A percentile compares a stretch with the other conserved stretches of the same genome.
Evolutionary conservation across 2,329 filamentous ascomycete species (phyloP).

Genomic region (Leptoxyphium fumago): DNA sequence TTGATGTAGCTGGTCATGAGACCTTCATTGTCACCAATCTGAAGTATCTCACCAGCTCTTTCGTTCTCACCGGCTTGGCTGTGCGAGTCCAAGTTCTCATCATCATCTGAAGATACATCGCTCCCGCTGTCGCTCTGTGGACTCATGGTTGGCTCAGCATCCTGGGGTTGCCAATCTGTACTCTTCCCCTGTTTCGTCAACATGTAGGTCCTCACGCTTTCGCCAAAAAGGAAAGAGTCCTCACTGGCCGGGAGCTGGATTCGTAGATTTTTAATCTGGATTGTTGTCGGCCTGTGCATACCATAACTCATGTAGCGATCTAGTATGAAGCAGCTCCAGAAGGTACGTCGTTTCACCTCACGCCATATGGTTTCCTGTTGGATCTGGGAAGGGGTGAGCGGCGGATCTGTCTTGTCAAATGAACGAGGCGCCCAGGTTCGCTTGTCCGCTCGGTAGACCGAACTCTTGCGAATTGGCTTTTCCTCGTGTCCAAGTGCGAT

Average conservation of each 20-base stretch:
- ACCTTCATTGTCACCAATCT: slow-evolving; percentile 35
- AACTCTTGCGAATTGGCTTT: slow-evolving; percentile 21
- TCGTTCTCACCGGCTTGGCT: slow-evolving; percentile 3
- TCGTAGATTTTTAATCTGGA: slow-evolving; percentile 43
- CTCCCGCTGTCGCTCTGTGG: slow-evolving; percentile 19
- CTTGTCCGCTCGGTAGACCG: slow-evolving; percentile 23
- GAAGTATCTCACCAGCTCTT: slow-evolving; percentile 35
- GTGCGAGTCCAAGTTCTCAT: neutral
- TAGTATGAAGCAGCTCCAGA: slow-evolving; percentile 61
- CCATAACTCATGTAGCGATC: slow-evolving; percentile 55
- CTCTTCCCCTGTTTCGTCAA: slow-evolving; percentile 25
- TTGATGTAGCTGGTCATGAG: slow-evolving; percentile 37
- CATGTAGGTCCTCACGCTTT: slow-evolving; percentile 39
- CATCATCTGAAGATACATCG: slow-evolving; percentile 1
- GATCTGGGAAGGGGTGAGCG: slow-evolving; percentile 4
- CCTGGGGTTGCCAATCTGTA: neutral
- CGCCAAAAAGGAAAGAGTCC: slow-evolving; percentile 46
- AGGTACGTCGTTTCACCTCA: slow-evolving; percentile 53
- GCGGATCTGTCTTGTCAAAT: slow-evolving; percentile 5
- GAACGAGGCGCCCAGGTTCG: slow-evolving; percentile 21
- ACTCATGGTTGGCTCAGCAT: slow-evolving; percentile 15
- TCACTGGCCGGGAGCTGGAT: slow-evolving; percentile 57
- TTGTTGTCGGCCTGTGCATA: slow-evolving; percentile 43
- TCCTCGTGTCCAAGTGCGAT: slow-evolving; percentile 42
- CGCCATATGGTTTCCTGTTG: slow-evolving; percentile 39